phyloP scores from a whole-genome alignment of 2,329 filamentous ascomycete genomes.

The Hirsutella rhossiliensis region DNA sequence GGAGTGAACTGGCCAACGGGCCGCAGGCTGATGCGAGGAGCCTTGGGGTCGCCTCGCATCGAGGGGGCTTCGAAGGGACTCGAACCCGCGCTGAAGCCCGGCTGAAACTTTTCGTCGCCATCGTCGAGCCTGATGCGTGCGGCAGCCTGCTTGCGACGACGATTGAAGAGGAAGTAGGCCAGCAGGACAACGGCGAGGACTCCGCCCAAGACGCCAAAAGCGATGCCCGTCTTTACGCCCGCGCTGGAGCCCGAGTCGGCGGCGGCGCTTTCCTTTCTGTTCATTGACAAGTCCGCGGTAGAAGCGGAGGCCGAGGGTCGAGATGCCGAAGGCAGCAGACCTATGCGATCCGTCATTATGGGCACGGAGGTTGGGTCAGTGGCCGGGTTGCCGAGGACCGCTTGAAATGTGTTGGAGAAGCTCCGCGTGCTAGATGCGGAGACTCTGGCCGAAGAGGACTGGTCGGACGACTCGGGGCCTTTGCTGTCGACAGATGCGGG shows the following conservation, averaged over 20 bases:
- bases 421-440: no score
- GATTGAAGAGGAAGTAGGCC: conserved; percentile 59
- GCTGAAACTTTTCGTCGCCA: conserved; percentile 54
- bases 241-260: conserved; percentile 12
- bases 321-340: neutral
- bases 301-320: conserved; percentile 2
- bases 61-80: conserved; percentile 5
- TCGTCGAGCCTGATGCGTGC: conserved; percentile 29
- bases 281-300: conserved; percentile 5
- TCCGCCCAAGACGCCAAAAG: conserved; percentile 65
- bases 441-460: no score
- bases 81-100: conserved; percentile 24
- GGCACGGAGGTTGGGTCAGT: neutral
- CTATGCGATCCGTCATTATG: no score
- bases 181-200: conserved; percentile 55
- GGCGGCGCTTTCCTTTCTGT: neutral
- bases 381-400: neutral
- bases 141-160: conserved; percentile 53
- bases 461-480: no score
- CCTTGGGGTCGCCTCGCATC: conserved; percentile 27
- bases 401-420: no score
- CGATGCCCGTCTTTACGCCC: conserved; percentile 65
- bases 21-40: conserved; percentile 74
- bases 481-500: neutral
- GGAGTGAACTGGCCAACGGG: conserved; percentile 77